Evolutionary conservation across 2,329 filamentous ascomycete species (phyloP).

Genomic region (Pseudogymnoascus sp.): DNA sequence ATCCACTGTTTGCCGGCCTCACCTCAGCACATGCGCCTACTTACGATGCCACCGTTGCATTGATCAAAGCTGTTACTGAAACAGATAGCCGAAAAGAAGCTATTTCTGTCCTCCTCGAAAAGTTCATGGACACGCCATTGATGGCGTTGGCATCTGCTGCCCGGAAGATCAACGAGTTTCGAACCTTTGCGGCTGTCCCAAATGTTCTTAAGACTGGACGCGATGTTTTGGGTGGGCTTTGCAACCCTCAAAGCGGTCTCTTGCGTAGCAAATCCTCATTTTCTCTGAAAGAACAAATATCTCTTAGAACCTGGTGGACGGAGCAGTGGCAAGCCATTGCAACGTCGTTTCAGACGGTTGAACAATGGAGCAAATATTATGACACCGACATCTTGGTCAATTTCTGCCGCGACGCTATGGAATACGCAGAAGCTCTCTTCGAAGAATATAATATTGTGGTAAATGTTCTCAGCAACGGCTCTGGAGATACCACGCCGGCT

Average conservation of each 20-base stretch:
- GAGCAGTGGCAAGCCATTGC: slow-evolving; percentile 74
- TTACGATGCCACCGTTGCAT: slow-evolving; percentile 68
- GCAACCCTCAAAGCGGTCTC: slow-evolving; percentile 47
- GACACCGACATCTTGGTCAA: slow-evolving; percentile 62
- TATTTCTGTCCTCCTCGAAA: slow-evolving; percentile 37
- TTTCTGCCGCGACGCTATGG: slow-evolving; percentile 91
- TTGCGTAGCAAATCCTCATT: slow-evolving; percentile 22
- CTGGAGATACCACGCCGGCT: slow-evolving; percentile 21
- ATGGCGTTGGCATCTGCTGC: slow-evolving; percentile 37
- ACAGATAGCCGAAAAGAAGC: slow-evolving; percentile 48
- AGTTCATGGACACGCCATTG: slow-evolving; percentile 37
- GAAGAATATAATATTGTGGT: slow-evolving; percentile 78
- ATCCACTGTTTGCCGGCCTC: slow-evolving; percentile 67
- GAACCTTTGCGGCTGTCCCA: slow-evolving; percentile 48
- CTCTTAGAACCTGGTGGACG: slow-evolving; percentile 62
- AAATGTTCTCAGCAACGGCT: slow-evolving; percentile 30
- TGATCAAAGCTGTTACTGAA: slow-evolving; percentile 74
- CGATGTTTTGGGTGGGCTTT: slow-evolving; percentile 48
- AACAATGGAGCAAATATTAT: slow-evolving; percentile 57
- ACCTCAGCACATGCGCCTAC: slow-evolving; percentile 73
- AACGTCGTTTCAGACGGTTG: slow-evolving; percentile 73
- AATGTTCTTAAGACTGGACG: slow-evolving; percentile 48
- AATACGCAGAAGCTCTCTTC: slow-evolving; percentile 79
- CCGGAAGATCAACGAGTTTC: slow-evolving; percentile 33
- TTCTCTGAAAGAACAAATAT: slow-evolving; percentile 34